A percentile compares a stretch with the other conserved stretches of the same genome.
Evolutionary conservation across 805 yeast species (phyloP).

Genomic region (Tetrapisispora arboricola): DNA sequence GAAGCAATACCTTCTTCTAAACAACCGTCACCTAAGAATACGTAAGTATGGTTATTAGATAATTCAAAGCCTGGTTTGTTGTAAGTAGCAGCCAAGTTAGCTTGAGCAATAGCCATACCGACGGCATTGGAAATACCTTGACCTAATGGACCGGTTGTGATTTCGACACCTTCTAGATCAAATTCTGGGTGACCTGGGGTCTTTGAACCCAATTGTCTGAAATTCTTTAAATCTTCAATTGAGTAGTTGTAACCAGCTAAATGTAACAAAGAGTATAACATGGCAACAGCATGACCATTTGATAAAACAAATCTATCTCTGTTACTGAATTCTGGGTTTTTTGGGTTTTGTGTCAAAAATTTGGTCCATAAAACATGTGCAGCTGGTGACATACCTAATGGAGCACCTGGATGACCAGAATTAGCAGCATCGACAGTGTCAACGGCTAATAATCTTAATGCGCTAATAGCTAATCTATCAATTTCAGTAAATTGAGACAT

Average conservation of each 20-base stretch:
- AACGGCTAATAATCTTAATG: constrained; percentile 81
- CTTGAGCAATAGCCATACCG: constrained; percentile 92
- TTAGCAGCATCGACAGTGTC: constrained; percentile 83
- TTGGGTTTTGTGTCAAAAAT: constrained; percentile 78
- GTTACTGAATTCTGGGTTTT: constrained; percentile 85
- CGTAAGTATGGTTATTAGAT: constrained; percentile 67
- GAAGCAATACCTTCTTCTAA: constrained; percentile 95
- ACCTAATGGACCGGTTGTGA: constrained; percentile 97
- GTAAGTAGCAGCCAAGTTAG: constrained; percentile 83
- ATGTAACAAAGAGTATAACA: constrained; percentile 76
- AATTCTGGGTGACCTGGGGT: constrained; percentile 98
- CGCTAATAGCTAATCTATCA: constrained; percentile 68
- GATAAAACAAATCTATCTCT: constrained; percentile 92
- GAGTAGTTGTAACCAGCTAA: constrained; percentile 73
- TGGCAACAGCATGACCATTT: constrained; percentile 93
- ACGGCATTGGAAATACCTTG: constrained; percentile 96
- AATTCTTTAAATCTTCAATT: constrained; percentile 77
- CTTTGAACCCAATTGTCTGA: constrained; percentile 83
- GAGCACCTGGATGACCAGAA: constrained; percentile 99
- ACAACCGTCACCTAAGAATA: constrained; percentile 94
- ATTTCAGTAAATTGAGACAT: constrained; percentile 39
- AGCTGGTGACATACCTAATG: constrained; percentile 93
- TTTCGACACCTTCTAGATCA: constrained; percentile 88
- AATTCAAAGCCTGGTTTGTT: constrained; percentile 75
- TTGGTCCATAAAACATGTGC: constrained; percentile 76